Evolutionary conservation across 257 asterid species (phyloP).

Genomic region (Solanum corneliomulleri): DNA sequence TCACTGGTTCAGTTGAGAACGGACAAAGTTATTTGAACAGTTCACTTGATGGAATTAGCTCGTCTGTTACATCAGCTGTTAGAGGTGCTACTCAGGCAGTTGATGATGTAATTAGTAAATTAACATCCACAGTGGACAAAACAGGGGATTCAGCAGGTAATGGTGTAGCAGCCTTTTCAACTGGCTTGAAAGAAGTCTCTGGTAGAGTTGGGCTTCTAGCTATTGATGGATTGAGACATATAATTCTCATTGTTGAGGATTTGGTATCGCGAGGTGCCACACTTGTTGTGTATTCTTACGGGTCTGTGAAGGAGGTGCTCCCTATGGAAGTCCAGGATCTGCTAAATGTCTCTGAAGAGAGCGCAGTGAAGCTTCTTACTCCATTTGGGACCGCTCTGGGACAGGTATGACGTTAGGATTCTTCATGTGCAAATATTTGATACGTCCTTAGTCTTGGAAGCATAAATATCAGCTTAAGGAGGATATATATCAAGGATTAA

Average conservation of each 20-base stretch:
- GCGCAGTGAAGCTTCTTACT: slow-evolving; percentile 15
- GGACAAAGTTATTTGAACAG: slow-evolving; percentile 37
- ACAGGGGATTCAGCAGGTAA: slow-evolving; percentile 51
- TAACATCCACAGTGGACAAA: slow-evolving; percentile 31
- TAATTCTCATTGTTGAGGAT: slow-evolving; percentile 45
- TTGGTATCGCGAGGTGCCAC: slow-evolving; percentile 37
- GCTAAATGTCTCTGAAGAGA: slow-evolving; percentile 42
- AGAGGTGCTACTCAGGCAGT: slow-evolving; percentile 30
- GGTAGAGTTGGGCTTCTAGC: slow-evolving; percentile 44
- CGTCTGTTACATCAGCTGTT: slow-evolving; percentile 35
- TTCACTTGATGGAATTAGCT: slow-evolving; percentile 35
- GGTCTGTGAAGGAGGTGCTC: slow-evolving; percentile 51
- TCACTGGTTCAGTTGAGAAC: slow-evolving; percentile 24
- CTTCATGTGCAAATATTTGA: not conserved
- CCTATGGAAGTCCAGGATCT: slow-evolving; percentile 53
- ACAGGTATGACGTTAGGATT: slow-evolving; percentile 28
- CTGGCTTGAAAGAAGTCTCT: slow-evolving; percentile 50
- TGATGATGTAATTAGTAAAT: slow-evolving; percentile 26
- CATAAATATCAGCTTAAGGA: not conserved
- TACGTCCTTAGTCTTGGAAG: not conserved
- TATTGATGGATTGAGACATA: slow-evolving; percentile 41
- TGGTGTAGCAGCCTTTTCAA: slow-evolving; percentile 42
- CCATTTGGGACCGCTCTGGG: slow-evolving; percentile 53
- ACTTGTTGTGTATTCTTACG: slow-evolving; percentile 49
- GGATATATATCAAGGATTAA: not conserved